Base-by-base conservation (phyloP, 495 filamentous ascomycete genomes). In the Penicillium pulvis region DNA sequence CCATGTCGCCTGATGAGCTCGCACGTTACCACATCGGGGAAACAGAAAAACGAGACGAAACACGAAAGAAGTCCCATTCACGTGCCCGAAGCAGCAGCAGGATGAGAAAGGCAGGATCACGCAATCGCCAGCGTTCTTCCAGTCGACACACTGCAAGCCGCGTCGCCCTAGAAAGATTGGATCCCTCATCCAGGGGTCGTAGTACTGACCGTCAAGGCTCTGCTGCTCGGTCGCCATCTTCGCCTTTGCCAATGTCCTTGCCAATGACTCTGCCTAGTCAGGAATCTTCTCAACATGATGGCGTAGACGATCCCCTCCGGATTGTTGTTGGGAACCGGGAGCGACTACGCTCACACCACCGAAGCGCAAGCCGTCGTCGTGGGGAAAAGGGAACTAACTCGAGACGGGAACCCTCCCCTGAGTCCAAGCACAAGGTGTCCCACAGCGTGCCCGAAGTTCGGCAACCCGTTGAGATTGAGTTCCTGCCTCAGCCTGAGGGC, bases 1-100 rank as follows among this genome's bases (percentile, higher is more conserved):
- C 91, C 17, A 96, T 97, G 92, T 93, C 91, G 1, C 90, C 91
- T 0, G 90, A 96, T 62, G 90, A 94, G 57, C 62, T 90, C 62
- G 83, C 85, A 63, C 83, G 79, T 60, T 77, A 84, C 36, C 77
- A 82, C 50, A 81, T 72, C 0, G 77, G 75, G 1, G 78, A 66
- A 31, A 60, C 73, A 16, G 80, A 79, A 8, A 79, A 70, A 45
- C 71, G 73, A 9, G 71, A 78, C 16, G 75, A 77, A 36, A 64
- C 76, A 41, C 57, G 64, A 7, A 74, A 75, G 52, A 77, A 78
- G 46, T 51, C 74, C 1, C 63, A 72, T 2, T 79, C 81, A 1
- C 73, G 72, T 12, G 58, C 67, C 17, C 66, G 75, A 8, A 79
- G 74, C 57, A 61, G 67, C 6, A 78, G 77, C 43, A 69, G 70